Conservation (phyloP, 345 rosid genomes). For the Xanthoceras sorbifolium region DNA sequence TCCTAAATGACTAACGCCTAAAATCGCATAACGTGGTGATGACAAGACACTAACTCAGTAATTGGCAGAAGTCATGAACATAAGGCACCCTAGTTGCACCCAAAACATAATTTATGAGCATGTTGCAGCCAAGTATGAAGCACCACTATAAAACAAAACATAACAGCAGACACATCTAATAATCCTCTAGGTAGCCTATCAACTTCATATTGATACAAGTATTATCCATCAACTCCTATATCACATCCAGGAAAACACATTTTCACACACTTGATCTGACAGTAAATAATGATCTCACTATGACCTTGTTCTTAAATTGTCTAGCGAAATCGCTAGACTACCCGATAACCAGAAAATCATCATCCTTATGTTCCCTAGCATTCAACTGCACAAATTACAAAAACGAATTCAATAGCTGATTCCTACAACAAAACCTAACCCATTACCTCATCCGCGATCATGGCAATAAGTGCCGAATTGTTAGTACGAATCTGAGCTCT, state of each 20-base stretch:
- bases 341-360: background rate
- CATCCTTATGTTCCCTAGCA: too few relatives aligned
- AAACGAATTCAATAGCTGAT: too few relatives aligned
- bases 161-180: too few relatives aligned
- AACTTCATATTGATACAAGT: background rate
- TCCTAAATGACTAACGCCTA: background rate
- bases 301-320: background rate
- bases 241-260: background rate
- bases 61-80: background rate
- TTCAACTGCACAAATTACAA: background rate
- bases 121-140: background rate
- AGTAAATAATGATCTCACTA: background rate
- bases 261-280: background rate
- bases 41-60: background rate
- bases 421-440: background rate
- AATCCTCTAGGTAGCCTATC: background rate
- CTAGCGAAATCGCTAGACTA: background rate
- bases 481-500: conserved; percentile 55
- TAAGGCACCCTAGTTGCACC: background rate
- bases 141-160: background rate
- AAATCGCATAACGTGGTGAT: too few relatives aligned
- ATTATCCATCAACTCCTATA: background rate
- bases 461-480: conserved; percentile 69
- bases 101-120: background rate
- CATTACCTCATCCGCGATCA: conserved; percentile 81